A percentile compares a stretch with the other conserved stretches of the same genome.
phyloP scores from a whole-genome alignment of 106 monocot species.

The Dendrobium catenatum region DNA sequence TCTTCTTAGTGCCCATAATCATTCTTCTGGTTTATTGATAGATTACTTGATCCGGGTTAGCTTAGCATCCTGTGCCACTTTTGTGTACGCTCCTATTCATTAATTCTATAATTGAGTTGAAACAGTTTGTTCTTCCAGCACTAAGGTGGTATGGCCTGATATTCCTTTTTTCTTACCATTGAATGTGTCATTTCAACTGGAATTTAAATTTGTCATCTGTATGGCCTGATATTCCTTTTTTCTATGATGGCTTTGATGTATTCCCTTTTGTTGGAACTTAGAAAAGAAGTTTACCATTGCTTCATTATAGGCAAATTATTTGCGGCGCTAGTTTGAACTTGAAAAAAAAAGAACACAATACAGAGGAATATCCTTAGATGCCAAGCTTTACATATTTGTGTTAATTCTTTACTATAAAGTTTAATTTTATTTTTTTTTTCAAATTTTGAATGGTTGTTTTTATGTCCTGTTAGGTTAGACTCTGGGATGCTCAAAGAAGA shows the following conservation, averaged over 20 bases:
- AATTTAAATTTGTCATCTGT: background rate
- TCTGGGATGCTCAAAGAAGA: constrained; percentile 73
- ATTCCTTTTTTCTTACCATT: background rate
- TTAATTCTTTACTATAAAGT: background rate
- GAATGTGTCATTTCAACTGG: background rate
- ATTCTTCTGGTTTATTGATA: background rate
- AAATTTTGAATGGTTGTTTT: background rate
- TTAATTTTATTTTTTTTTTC: background rate
- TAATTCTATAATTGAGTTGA: background rate
- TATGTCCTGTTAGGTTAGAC: constrained; percentile 41
- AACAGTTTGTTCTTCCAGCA: background rate
- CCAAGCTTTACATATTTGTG: background rate
- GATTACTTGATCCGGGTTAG: background rate
- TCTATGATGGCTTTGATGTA: background rate
- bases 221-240: too few species aligned
- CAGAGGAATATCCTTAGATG: background rate
- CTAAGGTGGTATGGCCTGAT: background rate
- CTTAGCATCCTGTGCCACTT: background rate
- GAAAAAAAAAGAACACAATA: background rate
- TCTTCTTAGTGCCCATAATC: background rate
- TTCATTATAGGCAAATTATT: background rate
- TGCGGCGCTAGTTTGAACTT: background rate
- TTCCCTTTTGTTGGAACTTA: background rate
- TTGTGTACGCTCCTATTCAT: background rate
- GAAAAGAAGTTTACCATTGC: background rate